phyloP scores from a whole-genome alignment of 2,329 filamentous ascomycete genomes.

The Aureobasidium zeae region DNA sequence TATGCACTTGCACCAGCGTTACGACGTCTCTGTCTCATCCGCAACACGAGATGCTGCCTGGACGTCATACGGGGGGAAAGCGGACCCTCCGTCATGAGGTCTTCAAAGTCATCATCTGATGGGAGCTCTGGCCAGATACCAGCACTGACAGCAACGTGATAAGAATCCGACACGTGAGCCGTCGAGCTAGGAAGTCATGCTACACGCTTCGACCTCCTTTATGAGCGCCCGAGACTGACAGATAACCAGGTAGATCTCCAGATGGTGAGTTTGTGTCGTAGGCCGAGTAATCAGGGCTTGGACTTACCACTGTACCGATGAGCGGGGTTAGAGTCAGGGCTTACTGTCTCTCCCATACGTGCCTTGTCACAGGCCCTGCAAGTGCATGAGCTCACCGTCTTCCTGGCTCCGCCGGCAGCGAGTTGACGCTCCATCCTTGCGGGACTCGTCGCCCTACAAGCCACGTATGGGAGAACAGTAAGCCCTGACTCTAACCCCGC shows the following conservation, averaged over 20 bases:
- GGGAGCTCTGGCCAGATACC: conserved; percentile 37
- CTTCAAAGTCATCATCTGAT: conserved; percentile 46
- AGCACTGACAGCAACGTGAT: conserved; percentile 33
- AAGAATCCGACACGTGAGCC: conserved; percentile 16
- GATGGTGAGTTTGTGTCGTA: conserved; percentile 33
- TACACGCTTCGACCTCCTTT: conserved; percentile 11
- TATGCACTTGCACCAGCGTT: conserved; percentile 78
- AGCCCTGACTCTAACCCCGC: conserved; percentile 20
- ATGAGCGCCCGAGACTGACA: conserved; percentile 8
- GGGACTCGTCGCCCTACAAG: no score
- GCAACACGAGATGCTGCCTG: conserved; percentile 73
- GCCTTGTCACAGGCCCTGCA: no score
- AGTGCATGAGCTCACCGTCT: no score
- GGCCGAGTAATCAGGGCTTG: conserved; percentile 40
- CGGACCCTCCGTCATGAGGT: conserved; percentile 45
- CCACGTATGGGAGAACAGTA: no score
- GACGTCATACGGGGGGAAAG: conserved; percentile 67
- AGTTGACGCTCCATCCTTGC: no score
- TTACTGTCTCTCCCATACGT: no score
- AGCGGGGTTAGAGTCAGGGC: conserved; percentile 18
- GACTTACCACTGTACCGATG: conserved; percentile 34
- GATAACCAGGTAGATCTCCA: conserved; percentile 7
- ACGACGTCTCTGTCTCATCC: conserved; percentile 73
- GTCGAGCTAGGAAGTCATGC: conserved; percentile 11
- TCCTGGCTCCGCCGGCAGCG: no score